A percentile compares a stretch with the other conserved stretches of the same genome.
Evolutionary conservation across 805 yeast genomes (phyloP).

Genomic region (Debaryomyces prosopidis): DNA sequence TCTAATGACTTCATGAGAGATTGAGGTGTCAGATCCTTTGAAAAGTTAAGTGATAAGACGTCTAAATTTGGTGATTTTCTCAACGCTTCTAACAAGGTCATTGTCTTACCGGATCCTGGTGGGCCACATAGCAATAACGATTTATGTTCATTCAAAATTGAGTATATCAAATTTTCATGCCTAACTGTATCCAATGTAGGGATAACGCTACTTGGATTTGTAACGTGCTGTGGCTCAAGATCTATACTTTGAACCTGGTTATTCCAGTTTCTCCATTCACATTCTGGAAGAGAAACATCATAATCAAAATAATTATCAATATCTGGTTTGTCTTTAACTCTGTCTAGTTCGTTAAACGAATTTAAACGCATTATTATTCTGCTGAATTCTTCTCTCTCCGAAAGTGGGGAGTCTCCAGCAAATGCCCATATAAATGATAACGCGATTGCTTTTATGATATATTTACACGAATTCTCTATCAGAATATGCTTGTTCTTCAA

Average conservation of each 20-base stretch:
- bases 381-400: conserved; percentile 41
- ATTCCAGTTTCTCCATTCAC: conserved; percentile 47
- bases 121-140: conserved; percentile 88
- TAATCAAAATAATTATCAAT: conserved; percentile 25
- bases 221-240: conserved; percentile 59
- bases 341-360: conserved; percentile 12
- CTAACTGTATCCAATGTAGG: conserved; percentile 78
- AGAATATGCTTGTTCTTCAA: conserved; percentile 9
- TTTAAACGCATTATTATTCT: conserved; percentile 18
- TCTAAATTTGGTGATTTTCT: conserved; percentile 57
- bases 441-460: conserved; percentile 31
- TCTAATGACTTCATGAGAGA: conserved; percentile 64
- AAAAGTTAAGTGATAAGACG: conserved; percentile 72
- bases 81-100: conserved; percentile 76
- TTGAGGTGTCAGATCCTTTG: conserved; percentile 72
- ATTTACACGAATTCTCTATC: conserved; percentile 25
- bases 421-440: conserved; percentile 61
- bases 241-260: conserved; percentile 39
- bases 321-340: neutral
- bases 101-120: conserved; percentile 96
- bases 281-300: conserved; percentile 45
- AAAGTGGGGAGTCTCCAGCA: conserved; percentile 53
- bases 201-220: conserved; percentile 62
- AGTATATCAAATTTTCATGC: conserved; percentile 61
- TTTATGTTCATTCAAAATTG: conserved; percentile 53